phyloP scores from a whole-genome alignment of 176 grass and related monocot species.

The Metroxylon sagu region DNA sequence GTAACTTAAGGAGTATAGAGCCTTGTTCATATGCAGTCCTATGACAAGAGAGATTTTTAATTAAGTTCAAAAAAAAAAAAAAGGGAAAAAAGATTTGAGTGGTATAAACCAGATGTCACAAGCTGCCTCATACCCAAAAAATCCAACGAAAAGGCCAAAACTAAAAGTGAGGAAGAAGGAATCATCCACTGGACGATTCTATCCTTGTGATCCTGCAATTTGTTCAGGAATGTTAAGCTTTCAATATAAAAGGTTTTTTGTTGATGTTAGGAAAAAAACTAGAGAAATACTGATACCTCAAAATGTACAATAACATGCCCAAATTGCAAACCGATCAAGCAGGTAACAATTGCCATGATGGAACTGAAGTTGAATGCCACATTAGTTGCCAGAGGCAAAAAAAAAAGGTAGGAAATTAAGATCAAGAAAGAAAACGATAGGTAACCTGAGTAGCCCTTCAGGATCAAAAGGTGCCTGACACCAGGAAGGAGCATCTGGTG shows the following conservation, averaged over 20 bases:
- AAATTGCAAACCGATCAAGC: slow-evolving; percentile 87
- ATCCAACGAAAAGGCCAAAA: slow-evolving; percentile 44
- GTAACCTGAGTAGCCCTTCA: slow-evolving; percentile 82
- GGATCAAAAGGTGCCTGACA: slow-evolving; percentile 94
- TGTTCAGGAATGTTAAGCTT: not conserved
- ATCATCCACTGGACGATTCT: slow-evolving; percentile 54
- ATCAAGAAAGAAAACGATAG: not conserved
- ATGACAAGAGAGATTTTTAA: not conserved
- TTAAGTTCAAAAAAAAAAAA: not conserved
- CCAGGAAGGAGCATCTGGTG: slow-evolving; percentile 68
- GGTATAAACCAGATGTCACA: not conserved
- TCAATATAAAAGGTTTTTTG: not conserved
- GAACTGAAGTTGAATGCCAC: slow-evolving; percentile 33
- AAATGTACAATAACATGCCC: slow-evolving; percentile 82
- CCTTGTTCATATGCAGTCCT: slow-evolving; percentile 78
- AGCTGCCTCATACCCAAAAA: slow-evolving; percentile 37
- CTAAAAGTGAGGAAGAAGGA: slow-evolving; percentile 36
- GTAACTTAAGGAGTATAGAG: slow-evolving; percentile 67
- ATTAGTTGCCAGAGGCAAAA: not conserved
- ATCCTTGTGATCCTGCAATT: slow-evolving; percentile 40
- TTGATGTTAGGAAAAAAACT: not conserved
- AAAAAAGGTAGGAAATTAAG: not conserved
- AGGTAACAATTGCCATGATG: slow-evolving; percentile 83
- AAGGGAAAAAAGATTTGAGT: not conserved
- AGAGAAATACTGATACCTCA: slow-evolving; percentile 35